A percentile compares a stretch with the other conserved stretches of the same genome.
These are phyloP conservation scores for Tylopilus cervinicoccineus DNA, from an alignment of 768 basidiomycete genomes.

Conservation along the genomic window DNA sequence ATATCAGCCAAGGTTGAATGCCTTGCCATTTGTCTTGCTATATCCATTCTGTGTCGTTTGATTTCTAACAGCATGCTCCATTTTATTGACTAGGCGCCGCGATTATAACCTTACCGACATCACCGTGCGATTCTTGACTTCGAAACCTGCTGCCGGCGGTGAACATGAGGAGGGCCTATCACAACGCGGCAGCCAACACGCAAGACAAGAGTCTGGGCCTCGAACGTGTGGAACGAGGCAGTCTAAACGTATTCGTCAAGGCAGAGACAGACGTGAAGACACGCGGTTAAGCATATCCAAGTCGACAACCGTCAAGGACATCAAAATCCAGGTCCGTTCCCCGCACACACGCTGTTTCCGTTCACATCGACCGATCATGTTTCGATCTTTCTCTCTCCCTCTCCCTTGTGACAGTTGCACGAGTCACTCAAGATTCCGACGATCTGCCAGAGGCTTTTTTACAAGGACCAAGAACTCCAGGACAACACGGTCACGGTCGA, in stretches of 20 bases:
- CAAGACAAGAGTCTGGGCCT: constrained; percentile 34
- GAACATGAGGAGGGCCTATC: constrained; percentile 23
- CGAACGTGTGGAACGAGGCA: constrained; percentile 51
- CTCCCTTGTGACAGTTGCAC: constrained; percentile 44
- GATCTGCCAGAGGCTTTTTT: constrained; percentile 70
- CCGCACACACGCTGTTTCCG: background rate
- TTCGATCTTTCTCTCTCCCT: background rate
- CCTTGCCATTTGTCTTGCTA: constrained; percentile 1
- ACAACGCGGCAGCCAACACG: constrained; percentile 24
- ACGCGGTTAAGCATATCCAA: constrained; percentile 57
- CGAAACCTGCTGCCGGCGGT: constrained; percentile 30
- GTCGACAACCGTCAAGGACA: constrained; percentile 68
- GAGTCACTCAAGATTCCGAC: constrained; percentile 63
- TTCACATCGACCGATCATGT: background rate
- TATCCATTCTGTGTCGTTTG: constrained; percentile 4
- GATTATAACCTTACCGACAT: constrained; percentile 62
- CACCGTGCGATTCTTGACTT: constrained; percentile 45
- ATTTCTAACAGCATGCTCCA: constrained; percentile 17
- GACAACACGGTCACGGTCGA: constrained; percentile 52
- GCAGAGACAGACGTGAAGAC: constrained; percentile 46
- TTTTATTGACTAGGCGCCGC: constrained; percentile 25
- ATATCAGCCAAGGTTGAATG: constrained; percentile 8
- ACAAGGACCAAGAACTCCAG: constrained; percentile 56
- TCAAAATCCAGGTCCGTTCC: constrained; percentile 63
- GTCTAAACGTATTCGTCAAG: constrained; percentile 66